A percentile compares a stretch with the other conserved stretches of the same genome.
Evolutionary conservation across 1,139 yeast genomes (phyloP).

Genomic region (Geotrichum siamense): DNA sequence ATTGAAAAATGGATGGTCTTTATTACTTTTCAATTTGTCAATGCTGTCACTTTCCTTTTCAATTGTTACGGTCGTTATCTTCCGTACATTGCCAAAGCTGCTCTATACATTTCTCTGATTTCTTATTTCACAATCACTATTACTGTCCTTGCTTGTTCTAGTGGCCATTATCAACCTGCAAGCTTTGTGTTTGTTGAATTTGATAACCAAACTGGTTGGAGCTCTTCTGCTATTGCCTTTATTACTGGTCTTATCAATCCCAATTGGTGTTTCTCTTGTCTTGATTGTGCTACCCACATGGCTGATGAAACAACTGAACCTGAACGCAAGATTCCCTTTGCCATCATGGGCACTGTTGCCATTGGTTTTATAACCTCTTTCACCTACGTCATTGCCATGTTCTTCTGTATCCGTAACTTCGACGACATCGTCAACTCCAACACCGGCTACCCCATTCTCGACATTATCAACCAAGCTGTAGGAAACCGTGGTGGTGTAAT

Average conservation of each 20-base stretch:
- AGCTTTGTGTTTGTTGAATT: constrained; percentile 46
- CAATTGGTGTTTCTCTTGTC: constrained; percentile 54
- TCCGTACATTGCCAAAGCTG: constrained; percentile 38
- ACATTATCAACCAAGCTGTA: constrained; percentile 53
- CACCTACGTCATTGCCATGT: constrained; percentile 49
- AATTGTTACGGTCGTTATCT: constrained; percentile 36
- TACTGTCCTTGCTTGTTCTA: constrained; percentile 43
- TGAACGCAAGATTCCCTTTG: constrained; percentile 47
- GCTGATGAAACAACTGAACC: constrained; percentile 52
- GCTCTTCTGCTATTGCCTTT: constrained; percentile 47
- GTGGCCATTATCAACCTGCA: constrained; percentile 44
- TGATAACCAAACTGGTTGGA: constrained; percentile 52
- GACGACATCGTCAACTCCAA: constrained; percentile 39
- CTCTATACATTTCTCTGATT: constrained; percentile 44
- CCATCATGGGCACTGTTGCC: constrained; percentile 50
- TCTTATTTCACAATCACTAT: constrained; percentile 46
- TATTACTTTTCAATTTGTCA: constrained; percentile 38
- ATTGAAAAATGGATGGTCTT: constrained; percentile 45
- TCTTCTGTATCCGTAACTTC: constrained; percentile 50
- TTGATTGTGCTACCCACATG: constrained; percentile 56
- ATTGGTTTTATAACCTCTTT: constrained; percentile 52
- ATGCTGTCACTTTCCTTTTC: constrained; percentile 31
- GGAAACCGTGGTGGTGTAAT: constrained; percentile 48
- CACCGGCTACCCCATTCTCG: constrained; percentile 53
- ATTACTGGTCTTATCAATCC: constrained; percentile 57